These are phyloP conservation scores for Albatrellus sp. DNA, from an alignment of 1,284 basidiomycete genomes.

Conservation along the genomic window DNA sequence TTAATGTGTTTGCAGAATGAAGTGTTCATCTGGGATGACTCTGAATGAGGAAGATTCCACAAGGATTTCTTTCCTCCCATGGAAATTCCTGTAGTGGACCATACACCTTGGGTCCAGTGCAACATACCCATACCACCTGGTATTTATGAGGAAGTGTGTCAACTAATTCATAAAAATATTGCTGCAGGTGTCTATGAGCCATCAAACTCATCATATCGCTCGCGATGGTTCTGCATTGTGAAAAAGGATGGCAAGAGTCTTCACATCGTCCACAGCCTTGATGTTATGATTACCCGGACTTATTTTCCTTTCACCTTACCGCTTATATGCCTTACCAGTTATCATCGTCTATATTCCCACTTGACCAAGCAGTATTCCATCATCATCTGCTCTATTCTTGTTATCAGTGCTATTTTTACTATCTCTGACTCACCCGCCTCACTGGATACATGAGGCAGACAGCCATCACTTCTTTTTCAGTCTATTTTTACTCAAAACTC, in stretches of 20 bases:
- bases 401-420: no score
- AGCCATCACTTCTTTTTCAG: neutral
- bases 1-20: slow-evolving; percentile 13
- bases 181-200: slow-evolving; percentile 22
- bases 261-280: slow-evolving; percentile 4
- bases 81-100: slow-evolving; percentile 3
- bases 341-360: no score
- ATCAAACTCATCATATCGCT: slow-evolving; percentile 21
- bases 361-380: no score
- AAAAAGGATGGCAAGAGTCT: slow-evolving; percentile 11
- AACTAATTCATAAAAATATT: slow-evolving; percentile 21
- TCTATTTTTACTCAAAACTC: neutral
- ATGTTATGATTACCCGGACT: neutral
- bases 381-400: no score
- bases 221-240: slow-evolving; percentile 12
- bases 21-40: slow-evolving; percentile 22
- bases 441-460: no score
- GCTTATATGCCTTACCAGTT: no score
- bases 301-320: no score
- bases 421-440: no score
- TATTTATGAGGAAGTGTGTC: slow-evolving; percentile 18
- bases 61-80: no score
- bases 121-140: slow-evolving; percentile 19
- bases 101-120: slow-evolving; percentile 18
- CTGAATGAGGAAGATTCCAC: slow-evolving; percentile 17